Percentiles rank a stretch among this genome's conserved stretches.
Conservation (phyloP, 169 alveolate species). For the Eimeria acervulina region DNA sequence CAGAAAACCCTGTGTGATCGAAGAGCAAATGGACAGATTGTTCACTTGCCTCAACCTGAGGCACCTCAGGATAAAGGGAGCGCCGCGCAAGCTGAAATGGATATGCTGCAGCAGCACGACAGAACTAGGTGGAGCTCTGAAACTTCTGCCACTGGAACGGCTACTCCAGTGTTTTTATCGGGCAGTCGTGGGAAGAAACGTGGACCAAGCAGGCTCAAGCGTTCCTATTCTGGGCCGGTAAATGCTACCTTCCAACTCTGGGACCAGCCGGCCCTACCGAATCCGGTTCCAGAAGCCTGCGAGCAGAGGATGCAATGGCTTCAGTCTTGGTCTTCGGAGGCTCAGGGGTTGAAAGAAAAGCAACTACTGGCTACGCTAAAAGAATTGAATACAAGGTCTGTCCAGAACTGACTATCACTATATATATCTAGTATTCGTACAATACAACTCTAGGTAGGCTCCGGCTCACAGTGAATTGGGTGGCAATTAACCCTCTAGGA, state of each 20-base stretch:
- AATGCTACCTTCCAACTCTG: background rate
- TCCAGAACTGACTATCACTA: background rate
- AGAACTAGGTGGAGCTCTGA: conserved; percentile 8
- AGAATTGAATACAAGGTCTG: conserved; percentile 30
- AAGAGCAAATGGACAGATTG: background rate
- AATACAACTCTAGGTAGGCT: background rate
- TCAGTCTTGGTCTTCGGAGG: conserved; percentile 63
- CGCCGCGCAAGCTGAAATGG: background rate
- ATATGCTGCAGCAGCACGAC: background rate
- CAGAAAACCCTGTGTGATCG: background rate
- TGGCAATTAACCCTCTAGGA: background rate
- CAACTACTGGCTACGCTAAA: conserved; percentile 25
- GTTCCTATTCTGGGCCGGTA: conserved; percentile 66
- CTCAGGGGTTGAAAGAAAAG: conserved; percentile 32
- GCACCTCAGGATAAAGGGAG: background rate
- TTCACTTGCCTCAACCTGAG: background rate
- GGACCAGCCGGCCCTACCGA: background rate
- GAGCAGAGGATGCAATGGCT: conserved; percentile 37
- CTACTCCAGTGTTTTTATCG: background rate
- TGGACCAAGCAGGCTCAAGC: conserved; percentile 8
- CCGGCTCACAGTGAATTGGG: background rate
- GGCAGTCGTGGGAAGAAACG: background rate
- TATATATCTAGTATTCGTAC: background rate
- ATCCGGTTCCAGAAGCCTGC: conserved; percentile 42
- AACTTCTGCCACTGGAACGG: background rate